A percentile compares a stretch with the other conserved stretches of the same genome.
Conservation (phyloP, 208 protist species). For the Crithidia bombi region DNA sequence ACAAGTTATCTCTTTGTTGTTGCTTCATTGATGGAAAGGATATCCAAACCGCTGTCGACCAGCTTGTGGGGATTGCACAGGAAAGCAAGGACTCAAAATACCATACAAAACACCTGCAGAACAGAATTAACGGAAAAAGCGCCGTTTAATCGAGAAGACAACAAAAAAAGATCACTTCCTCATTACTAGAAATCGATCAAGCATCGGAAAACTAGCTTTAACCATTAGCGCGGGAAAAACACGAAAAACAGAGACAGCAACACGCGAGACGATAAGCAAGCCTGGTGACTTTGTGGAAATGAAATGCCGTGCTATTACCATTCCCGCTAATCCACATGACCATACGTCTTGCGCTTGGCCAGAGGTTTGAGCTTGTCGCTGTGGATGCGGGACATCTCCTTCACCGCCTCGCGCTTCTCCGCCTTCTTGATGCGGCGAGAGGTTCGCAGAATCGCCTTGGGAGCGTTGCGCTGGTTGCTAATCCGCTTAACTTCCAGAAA, state of each 20-base stretch:
- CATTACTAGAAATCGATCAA: not conserved
- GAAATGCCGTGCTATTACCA: too few relatives aligned
- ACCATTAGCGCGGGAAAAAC: too few relatives aligned
- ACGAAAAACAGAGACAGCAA: not conserved
- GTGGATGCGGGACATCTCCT: constrained; percentile 86
- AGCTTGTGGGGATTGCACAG: too few relatives aligned
- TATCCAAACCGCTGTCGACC: too few relatives aligned
- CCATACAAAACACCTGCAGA: too few relatives aligned
- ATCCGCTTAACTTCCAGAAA: constrained; percentile 91
- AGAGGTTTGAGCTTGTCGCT: constrained; percentile 83
- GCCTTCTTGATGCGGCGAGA: constrained; percentile 73
- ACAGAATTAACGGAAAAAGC: not conserved
- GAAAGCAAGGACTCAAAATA: too few relatives aligned
- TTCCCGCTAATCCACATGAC: constrained; percentile 69
- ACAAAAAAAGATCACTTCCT: not conserved
- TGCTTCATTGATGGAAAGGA: too few relatives aligned
- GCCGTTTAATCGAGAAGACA: too few relatives aligned
- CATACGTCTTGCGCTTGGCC: constrained; percentile 87
- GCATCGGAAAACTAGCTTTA: not conserved
- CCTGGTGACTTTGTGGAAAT: not conserved
- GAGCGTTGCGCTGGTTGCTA: constrained; percentile 87
- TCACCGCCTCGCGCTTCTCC: constrained; percentile 82
- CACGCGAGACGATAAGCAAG: not conserved
- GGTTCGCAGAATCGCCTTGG: constrained; percentile 77
- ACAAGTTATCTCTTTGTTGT: too few relatives aligned